Base-by-base conservation (phyloP, 2,329 filamentous ascomycete genomes). In the Meredithiella fracta region DNA sequence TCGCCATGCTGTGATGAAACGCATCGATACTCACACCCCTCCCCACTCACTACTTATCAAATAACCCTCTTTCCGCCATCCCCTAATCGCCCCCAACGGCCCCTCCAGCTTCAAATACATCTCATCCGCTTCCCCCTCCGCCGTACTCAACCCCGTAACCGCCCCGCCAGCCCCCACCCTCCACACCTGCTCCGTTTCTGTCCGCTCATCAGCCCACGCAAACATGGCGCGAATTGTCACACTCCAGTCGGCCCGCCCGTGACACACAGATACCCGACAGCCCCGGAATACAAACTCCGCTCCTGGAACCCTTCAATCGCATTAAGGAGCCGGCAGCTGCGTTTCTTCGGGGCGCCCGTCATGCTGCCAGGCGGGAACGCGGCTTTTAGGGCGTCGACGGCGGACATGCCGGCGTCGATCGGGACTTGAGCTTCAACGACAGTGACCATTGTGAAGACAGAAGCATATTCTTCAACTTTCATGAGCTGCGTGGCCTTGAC, bases 271-370 rank as follows among this genome's bases (percentile, higher is more conserved):
- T 94, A 97, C 0, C 91, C 91, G 52, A 96, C 77, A 1, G 94
- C 85, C 20, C 92, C 89, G 5, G 87, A 87, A 68, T 96, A 96
- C 53, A 96, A 69, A 31, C 87, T 82, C 53, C 91, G 74, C 62
- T 82, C 77, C 3, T 72, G 66, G 17, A 68, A 69, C 38, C 50
- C 62, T 67, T 95, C 90, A 44, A 95, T 75, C 2, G 73, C 69
- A 58, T 76, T 74, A 20, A 97, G 72, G 50, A 96, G 77, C 71
- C 94, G 83, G 66, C 91, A 96, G 60, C 85, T 91, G 51, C 91
- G 78, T 69, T 91, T 90, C 73, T 97, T 97, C 0, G 91, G 92
- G 0, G 91, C 91, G 5, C 92, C 92, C 1, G 91, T 97, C 92
- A 97, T 97, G 63, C 85, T 91, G 0, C 92, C 91, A 0, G 92